Evolutionary conservation across 2,329 filamentous ascomycete genomes (phyloP).

Genomic region (Zelopaecilomyces penicillatus): DNA sequence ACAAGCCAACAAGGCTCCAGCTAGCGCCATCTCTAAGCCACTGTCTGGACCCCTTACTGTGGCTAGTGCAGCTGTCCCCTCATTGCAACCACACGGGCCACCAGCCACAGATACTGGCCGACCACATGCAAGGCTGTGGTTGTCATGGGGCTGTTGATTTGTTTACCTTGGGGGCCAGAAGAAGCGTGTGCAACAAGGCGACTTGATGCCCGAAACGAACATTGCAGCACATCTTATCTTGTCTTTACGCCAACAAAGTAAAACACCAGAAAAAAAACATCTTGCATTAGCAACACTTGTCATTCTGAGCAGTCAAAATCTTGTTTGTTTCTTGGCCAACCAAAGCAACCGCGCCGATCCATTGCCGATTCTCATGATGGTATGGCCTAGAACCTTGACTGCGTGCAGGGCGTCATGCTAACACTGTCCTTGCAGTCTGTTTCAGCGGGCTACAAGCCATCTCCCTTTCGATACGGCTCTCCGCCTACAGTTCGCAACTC

Average conservation of each 20-base stretch:
- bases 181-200: no score
- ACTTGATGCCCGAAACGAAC: no score
- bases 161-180: conserved; percentile 16
- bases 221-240: no score
- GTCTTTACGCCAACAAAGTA: no score
- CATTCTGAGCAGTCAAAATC: no score
- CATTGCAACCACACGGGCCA: conserved; percentile 3
- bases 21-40: no score
- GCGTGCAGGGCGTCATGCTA: conserved; percentile 18
- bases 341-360: conserved; percentile 5
- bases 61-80: no score
- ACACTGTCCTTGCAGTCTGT: conserved; percentile 38
- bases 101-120: conserved; percentile 10
- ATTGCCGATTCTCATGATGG: conserved; percentile 19
- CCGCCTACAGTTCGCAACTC: conserved; percentile 47
- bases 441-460: conserved; percentile 57
- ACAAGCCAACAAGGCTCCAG: no score
- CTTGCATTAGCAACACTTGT: no score
- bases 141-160: conserved; percentile 17
- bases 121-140: conserved; percentile 17
- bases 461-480: conserved; percentile 62
- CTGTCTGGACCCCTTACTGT: no score
- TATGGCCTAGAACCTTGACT: conserved; percentile 15
- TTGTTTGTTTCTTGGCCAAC: conserved; percentile 14
- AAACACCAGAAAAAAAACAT: no score